Evolutionary conservation across 352 stramenopile species (phyloP), one percentile per base, ranked within the genome.

Genomic region (Globisporangium cederbergense): DNA sequence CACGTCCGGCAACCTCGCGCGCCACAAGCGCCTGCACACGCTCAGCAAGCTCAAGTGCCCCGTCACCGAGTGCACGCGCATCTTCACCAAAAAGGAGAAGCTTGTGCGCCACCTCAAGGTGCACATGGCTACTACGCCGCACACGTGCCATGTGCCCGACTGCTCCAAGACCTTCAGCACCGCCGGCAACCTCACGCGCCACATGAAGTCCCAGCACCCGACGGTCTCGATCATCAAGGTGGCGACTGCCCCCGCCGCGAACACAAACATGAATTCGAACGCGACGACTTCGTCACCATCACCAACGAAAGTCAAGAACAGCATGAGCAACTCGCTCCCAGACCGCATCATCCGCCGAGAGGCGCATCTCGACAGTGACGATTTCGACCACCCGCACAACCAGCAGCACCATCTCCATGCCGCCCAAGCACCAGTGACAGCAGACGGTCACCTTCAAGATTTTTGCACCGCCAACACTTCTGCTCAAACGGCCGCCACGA

Each of bases 161-260:
- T 90, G 81, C 57, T 72, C 73, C 60, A 86, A 88, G 68, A 85
- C 77, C 1, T 90, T 90, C 63, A 88, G 78, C 67, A 90, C 81
- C 18, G 71, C 75, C 1, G 81, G 81, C 30, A 90, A 90, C 67
- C 74, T 90, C 46, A 90, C 81, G 36, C 78, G 81, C 42, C 81
- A 90, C 69, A 71, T 90, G 62, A 81, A 81, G 46, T 81, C 77
- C 57, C 78, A 89, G 64, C 79, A 89, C 68, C 76, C 76, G 56
- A 55, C 42, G 3, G n/a, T 38, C 50, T 36, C 16, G 46, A 47
- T 64, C 28, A 9, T 51, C 22, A 64, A 58, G 42, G 28, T 28
- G 30, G n/a, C 32, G 10, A 9, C 58, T 20, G n/a, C 58, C 22
- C 22, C 22, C 22, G 22, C 22, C 22, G 22, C 22, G 22, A 25